Conservation (phyloP, 768 basidiomycete species). For the Tephrocybe sp. region DNA sequence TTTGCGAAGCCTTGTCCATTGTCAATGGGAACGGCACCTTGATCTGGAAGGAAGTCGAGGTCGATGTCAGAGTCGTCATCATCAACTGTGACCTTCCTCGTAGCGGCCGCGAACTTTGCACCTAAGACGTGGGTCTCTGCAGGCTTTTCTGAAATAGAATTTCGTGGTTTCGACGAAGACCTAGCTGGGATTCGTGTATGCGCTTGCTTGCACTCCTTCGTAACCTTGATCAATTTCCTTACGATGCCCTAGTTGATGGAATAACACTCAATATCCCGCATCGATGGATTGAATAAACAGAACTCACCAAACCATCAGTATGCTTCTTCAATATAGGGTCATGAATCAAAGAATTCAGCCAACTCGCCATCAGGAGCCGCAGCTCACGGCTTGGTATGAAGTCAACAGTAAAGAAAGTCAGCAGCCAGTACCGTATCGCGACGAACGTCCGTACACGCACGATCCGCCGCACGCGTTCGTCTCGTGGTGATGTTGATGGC, state of each 20-base stretch:
- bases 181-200: conserved; percentile 47
- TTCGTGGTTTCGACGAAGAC: conserved; percentile 26
- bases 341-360: conserved; percentile 76
- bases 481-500: conserved; percentile 46
- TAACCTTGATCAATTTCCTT: conserved; percentile 78
- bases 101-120: conserved; percentile 66
- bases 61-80: conserved; percentile 74
- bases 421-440: conserved; percentile 86
- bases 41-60: conserved; percentile 69
- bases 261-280: conserved; percentile 7
- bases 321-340: conserved; percentile 72
- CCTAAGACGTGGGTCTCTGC: conserved; percentile 52
- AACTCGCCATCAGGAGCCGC: conserved; percentile 68
- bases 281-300: conserved; percentile 1
- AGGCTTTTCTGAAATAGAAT: conserved; percentile 35
- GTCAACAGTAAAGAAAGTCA: conserved; percentile 89
- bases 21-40: conserved; percentile 31
- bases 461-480: conserved; percentile 72
- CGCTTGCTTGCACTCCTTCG: conserved; percentile 75
- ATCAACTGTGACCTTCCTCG: conserved; percentile 37
- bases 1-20: conserved; percentile 34
- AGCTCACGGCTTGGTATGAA: conserved; percentile 82
- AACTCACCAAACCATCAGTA: conserved; percentile 69
- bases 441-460: conserved; percentile 90
- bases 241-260: conserved; percentile 62